Percentiles rank a stretch among this genome's conserved stretches.
Evolutionary conservation across 352 stramenopile genomes (phyloP).

Genomic region (Globisporangium abappressorium): DNA sequence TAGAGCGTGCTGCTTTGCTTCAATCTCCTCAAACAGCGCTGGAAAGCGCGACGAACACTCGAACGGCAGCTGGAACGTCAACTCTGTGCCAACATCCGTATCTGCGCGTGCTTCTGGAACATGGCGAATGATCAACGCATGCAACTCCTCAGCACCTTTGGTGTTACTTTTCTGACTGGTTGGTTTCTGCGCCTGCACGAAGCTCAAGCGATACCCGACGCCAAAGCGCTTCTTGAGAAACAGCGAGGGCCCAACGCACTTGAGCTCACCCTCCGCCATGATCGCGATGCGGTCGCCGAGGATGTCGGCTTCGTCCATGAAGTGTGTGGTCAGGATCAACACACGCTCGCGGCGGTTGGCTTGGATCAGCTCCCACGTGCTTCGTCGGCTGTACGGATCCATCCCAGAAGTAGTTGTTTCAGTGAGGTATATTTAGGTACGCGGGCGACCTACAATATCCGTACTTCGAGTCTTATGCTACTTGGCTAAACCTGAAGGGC

Average conservation of each 20-base stretch:
- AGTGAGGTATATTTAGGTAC: no score
- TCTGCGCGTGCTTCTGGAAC: constrained; percentile 37
- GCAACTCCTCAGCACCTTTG: constrained; percentile 1
- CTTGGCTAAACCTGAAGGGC: no score
- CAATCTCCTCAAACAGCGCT: constrained; percentile 70
- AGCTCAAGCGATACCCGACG: constrained; percentile 72
- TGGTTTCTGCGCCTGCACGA: constrained; percentile 23
- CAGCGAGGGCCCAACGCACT: constrained; percentile 56
- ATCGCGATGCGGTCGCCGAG: constrained; percentile 90
- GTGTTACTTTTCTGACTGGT: neutral
- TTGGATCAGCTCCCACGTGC: constrained; percentile 87
- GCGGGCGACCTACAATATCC: no score
- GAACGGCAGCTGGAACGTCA: constrained; percentile 76
- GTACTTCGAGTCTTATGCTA: no score
- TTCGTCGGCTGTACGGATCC: constrained; percentile 90
- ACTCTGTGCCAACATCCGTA: constrained; percentile 71
- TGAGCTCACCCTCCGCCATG: constrained; percentile 71
- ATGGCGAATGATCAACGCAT: constrained; percentile 29
- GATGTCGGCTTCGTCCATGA: constrained; percentile 92
- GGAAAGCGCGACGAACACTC: constrained; percentile 55
- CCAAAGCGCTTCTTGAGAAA: constrained; percentile 85
- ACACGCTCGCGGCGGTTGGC: constrained; percentile 49
- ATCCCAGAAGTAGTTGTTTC: constrained; percentile 92
- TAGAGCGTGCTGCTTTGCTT: constrained; percentile 33
- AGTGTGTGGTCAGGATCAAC: constrained; percentile 91